Conservation (phyloP, 1,139 yeast species). For the Zygosaccharomyces pseudobailii region DNA sequence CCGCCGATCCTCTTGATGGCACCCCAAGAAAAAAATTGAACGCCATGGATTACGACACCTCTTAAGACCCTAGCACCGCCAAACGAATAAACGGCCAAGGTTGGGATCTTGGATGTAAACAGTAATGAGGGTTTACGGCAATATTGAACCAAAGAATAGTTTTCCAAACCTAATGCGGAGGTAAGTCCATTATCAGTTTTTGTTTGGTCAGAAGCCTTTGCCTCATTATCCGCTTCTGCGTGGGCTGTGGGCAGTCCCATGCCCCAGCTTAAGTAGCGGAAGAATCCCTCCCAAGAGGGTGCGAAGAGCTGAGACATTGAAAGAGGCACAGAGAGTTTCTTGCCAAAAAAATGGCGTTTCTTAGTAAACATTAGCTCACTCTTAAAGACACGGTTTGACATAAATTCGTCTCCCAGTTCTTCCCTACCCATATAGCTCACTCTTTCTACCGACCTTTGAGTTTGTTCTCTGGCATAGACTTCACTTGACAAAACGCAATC, state of each 20-base stretch:
- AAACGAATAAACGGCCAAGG: conserved; percentile 32
- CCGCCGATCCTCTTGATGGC: conserved; percentile 33
- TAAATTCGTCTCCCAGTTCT: conserved; percentile 53
- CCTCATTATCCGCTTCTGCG: conserved; percentile 1
- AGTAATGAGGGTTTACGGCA: conserved; percentile 32
- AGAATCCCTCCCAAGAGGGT: conserved; percentile 58
- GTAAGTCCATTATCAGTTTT: conserved; percentile 6
- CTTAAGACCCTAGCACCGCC: conserved; percentile 36
- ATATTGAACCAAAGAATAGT: conserved; percentile 27
- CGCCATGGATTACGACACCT: conserved; percentile 33
- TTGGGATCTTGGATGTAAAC: conserved; percentile 34
- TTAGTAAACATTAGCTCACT: conserved; percentile 82
- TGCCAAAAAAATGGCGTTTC: conserved; percentile 56
- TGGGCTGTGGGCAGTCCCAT: conserved; percentile 10
- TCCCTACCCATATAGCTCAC: conserved; percentile 62
- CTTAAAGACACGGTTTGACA: conserved; percentile 64
- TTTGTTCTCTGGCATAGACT: conserved; percentile 55
- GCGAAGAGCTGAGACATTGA: conserved; percentile 71
- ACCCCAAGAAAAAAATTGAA: conserved; percentile 33
- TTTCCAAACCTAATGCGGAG: conserved; percentile 19
- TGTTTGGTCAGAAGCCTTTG: neutral
- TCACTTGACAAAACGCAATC: conserved; percentile 66
- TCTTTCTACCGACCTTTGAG: conserved; percentile 55
- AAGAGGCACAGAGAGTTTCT: conserved; percentile 55
- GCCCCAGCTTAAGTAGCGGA: conserved; percentile 32